Evolutionary conservation across 352 stramenopile genomes (phyloP).

Genomic region (Globisporangium orthogonon): DNA sequence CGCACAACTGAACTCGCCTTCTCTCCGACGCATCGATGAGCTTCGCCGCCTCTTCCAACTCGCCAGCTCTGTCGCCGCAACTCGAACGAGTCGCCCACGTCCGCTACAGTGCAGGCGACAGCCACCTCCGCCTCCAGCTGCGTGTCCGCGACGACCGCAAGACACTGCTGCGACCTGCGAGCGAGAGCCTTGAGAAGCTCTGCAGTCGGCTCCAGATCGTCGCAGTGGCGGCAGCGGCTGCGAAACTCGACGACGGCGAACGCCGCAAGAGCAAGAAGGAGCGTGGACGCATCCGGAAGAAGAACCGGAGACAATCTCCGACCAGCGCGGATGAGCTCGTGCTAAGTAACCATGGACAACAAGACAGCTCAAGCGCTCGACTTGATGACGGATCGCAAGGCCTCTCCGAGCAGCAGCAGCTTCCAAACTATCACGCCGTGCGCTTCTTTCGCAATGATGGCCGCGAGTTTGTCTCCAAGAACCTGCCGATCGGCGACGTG

Average conservation of each 20-base stretch:
- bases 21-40: background rate
- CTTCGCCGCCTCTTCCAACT: background rate
- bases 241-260: background rate
- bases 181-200: constrained; percentile 49
- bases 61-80: background rate
- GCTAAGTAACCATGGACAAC: background rate
- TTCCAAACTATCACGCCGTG: constrained; percentile 10
- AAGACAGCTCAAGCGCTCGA: background rate
- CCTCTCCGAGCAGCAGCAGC: constrained; percentile 11
- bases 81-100: constrained; percentile 37
- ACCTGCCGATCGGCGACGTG: constrained; percentile 30
- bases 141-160: constrained; percentile 39
- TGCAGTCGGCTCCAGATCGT: constrained; percentile 55
- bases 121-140: constrained; percentile 48
- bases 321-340: background rate
- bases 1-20: background rate
- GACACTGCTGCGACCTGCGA: constrained; percentile 33
- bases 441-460: constrained; percentile 31
- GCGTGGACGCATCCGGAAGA: constrained; percentile 3
- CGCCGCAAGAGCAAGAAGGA: constrained; percentile 3
- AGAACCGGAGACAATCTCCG: background rate
- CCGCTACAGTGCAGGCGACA: constrained; percentile 27
- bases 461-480: constrained; percentile 28
- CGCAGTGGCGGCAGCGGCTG: constrained; percentile 15
- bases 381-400: background rate